Evolutionary conservation across 805 yeast genomes (phyloP).

Genomic region (Torulaspora franciscae): DNA sequence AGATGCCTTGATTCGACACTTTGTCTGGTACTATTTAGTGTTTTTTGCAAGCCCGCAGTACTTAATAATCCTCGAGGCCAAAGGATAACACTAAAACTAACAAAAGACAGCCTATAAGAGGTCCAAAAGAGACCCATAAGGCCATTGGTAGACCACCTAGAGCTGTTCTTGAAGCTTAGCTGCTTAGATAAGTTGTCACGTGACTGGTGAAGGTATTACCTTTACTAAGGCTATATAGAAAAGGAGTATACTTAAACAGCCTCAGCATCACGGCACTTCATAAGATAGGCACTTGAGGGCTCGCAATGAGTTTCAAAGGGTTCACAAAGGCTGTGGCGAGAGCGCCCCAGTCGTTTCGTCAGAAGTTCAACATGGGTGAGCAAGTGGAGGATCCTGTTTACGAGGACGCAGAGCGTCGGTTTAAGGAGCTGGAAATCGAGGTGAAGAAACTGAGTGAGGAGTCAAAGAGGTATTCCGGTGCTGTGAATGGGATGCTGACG

Average conservation of each 20-base stretch:
- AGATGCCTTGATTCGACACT: background rate
- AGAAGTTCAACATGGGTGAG: constrained; percentile 84
- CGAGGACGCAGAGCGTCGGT: constrained; percentile 92
- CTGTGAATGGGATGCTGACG: constrained; percentile 89
- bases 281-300: background rate
- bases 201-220: background rate
- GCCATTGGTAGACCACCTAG: background rate
- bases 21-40: background rate
- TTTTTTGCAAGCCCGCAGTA: background rate
- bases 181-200: constrained; percentile 1
- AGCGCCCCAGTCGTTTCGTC: constrained; percentile 89
- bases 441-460: constrained; percentile 87
- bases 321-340: constrained; percentile 71
- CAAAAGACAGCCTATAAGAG: background rate
- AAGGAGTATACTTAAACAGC: background rate
- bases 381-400: constrained; percentile 81
- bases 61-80: background rate
- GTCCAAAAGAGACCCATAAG: background rate
- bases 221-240: constrained; percentile 1
- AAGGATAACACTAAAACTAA: background rate
- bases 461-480: constrained; percentile 81
- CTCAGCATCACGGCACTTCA: background rate
- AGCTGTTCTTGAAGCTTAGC: background rate
- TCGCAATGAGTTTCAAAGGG: constrained; percentile 79
- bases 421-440: constrained; percentile 84